Conservation (phyloP, 768 basidiomycete genomes). For the Clathrus columnatus region DNA sequence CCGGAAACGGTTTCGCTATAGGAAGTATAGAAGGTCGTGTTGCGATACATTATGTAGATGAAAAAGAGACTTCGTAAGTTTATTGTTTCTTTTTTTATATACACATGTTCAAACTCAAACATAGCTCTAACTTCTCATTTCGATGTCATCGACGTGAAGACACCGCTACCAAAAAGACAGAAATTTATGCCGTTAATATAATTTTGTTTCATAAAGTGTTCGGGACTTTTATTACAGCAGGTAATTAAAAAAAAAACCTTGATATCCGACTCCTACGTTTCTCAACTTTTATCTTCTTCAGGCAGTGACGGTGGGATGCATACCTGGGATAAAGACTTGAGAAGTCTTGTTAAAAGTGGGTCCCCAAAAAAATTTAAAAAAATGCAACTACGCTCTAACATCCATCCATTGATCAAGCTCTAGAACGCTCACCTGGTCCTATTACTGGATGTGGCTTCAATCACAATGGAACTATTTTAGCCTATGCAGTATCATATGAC, state of each 20-base stretch:
- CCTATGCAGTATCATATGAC: constrained; percentile 88
- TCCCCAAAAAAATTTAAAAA: constrained; percentile 7
- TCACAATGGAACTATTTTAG: constrained; percentile 80
- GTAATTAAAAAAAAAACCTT: constrained; percentile 26
- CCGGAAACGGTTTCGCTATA: constrained; percentile 70
- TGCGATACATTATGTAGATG: constrained; percentile 90
- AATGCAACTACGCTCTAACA: constrained; percentile 9
- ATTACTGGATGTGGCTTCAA: constrained; percentile 80
- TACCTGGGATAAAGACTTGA: constrained; percentile 92
- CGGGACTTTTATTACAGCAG: constrained; percentile 79
- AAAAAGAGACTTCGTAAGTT: constrained; percentile 62
- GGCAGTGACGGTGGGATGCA: constrained; percentile 82
- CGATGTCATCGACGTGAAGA: constrained; percentile 65
- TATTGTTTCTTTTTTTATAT: neutral
- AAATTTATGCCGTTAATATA: constrained; percentile 76
- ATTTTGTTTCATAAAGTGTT: constrained; percentile 80
- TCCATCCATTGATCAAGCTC: constrained; percentile 36
- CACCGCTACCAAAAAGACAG: constrained; percentile 49
- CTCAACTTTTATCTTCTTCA: constrained; percentile 19
- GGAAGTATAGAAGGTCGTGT: constrained; percentile 89
- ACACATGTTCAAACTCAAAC: constrained; percentile 3
- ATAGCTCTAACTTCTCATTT: constrained; percentile 78
- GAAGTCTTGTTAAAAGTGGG: constrained; percentile 84
- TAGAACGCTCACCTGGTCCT: constrained; percentile 66
- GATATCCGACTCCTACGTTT: constrained; percentile 17